These are phyloP conservation scores for Yamagishiella unicocca DNA, from an alignment of 139 green algal species.

Conservation along the genomic window DNA sequence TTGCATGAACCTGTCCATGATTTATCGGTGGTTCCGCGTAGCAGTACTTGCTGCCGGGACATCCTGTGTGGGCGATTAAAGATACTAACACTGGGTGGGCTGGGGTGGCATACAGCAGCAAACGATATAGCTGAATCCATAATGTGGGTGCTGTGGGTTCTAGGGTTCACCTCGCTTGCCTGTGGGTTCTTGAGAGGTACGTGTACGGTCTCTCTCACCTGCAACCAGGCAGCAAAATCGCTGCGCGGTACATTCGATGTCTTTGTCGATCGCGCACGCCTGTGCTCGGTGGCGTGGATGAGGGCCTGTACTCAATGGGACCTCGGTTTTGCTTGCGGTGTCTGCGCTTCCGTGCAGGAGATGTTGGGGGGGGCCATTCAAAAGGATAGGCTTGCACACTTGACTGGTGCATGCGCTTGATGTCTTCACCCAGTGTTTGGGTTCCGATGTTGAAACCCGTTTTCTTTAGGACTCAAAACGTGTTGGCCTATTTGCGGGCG, in stretches of 20 bases:
- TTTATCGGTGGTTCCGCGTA: background rate
- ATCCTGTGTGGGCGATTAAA: conserved; percentile 1
- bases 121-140: no score
- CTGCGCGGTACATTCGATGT: no score
- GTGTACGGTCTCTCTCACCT: background rate
- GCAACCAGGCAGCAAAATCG: no score
- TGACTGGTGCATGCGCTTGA: conserved; percentile 1
- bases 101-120: no score
- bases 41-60: conserved; percentile 12
- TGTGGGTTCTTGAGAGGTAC: background rate
- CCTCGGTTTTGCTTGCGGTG: background rate
- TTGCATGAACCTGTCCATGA: conserved; percentile 15
- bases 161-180: background rate
- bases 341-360: conserved; percentile 1
- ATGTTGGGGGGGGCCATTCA: background rate
- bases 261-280: no score
- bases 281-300: no score
- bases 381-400: background rate
- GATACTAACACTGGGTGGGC: background rate
- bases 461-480: conserved; percentile 11
- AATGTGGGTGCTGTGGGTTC: no score
- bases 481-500: conserved; percentile 5
- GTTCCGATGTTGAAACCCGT: background rate
- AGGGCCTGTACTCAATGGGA: no score
- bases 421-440: background rate